Base-by-base conservation (phyloP, 2,329 filamentous ascomycete genomes). In the Xylariales sp. region DNA sequence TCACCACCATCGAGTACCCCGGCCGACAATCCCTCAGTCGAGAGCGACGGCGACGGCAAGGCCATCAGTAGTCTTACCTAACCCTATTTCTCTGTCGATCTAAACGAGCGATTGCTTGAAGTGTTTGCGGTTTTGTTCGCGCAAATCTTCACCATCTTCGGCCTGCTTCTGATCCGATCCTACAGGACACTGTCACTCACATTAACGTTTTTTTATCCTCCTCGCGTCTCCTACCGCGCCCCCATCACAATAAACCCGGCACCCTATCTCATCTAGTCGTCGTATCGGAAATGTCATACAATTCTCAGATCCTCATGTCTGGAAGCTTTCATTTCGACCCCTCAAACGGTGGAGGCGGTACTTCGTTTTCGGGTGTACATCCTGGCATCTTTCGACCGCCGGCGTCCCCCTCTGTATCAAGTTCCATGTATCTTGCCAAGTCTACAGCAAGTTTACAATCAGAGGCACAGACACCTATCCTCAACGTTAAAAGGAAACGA, bases 401-500 rank as follows among this genome's bases (percentile, higher is more conserved):
- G 7, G 74, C 77, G 23, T 83, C 83, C 7, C 80, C 82, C 3
- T 79, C 79, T 32, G 75, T 75, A 34, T 76, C 76, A 56, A 80
- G 78, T 72, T 80, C 82, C 9, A 75, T 74, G 61, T 82, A 83
- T 64, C 74, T 83, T n/a, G 57, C 75, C 69, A 62, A 77, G 75
- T 83, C 82, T 0, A 80, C 78, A 5, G 77, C 77, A 41, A 82
- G 79, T 65, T 68, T 82, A n/a, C 77, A 78, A 58, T 80, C 82
- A 1, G 80, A 80, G 45, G 58, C 78, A 23, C 72, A 78, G 12
- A 78, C 75, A 2, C 70, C 76, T 1, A 71, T 63, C n/a, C 69
- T 73, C 4, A 78, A 78, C n/a, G 69, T 80, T 6, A 86, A 86
- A 74, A 81, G 86, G 34, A 88, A 87, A 74, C 81, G 84, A 64